A percentile compares a stretch with the other conserved stretches of the same genome.
These are phyloP conservation scores for Jamesozyma hellenica DNA, from an alignment of 805 yeast genomes.

Conservation along the genomic window DNA sequence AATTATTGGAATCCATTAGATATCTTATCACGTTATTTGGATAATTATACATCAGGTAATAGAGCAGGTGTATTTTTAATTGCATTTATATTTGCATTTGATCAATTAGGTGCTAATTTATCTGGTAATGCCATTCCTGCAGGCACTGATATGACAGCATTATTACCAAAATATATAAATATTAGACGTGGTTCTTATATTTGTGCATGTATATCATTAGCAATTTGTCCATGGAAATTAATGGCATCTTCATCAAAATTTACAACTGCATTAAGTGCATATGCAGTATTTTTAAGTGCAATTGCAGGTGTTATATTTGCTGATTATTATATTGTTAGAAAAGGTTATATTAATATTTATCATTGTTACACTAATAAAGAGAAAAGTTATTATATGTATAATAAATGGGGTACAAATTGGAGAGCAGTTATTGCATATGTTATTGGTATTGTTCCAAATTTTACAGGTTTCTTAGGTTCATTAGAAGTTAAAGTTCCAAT, in stretches of 20 bases:
- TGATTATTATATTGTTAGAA: conserved; percentile 63
- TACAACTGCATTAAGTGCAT: conserved; percentile 72
- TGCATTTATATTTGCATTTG: conserved; percentile 58
- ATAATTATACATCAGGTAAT: conserved; percentile 41
- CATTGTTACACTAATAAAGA: conserved; percentile 50
- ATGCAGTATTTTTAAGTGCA: conserved; percentile 71
- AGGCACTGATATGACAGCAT: conserved; percentile 62
- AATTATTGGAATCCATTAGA: conserved; percentile 81
- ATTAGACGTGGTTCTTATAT: conserved; percentile 75
- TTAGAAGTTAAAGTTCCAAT: conserved; percentile 67
- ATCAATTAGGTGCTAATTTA: conserved; percentile 71
- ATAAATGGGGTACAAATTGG: conserved; percentile 64
- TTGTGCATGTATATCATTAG: conserved; percentile 61
- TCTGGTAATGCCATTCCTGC: conserved; percentile 63
- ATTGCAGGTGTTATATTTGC: conserved; percentile 68
- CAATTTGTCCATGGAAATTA: conserved; percentile 78
- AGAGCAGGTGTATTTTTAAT: conserved; percentile 76
- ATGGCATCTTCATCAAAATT: conserved; percentile 59
- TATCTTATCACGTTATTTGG: conserved; percentile 55
- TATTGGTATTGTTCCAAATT: conserved; percentile 71
- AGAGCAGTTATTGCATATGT: conserved; percentile 74
- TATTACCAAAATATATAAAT: conserved; percentile 52
- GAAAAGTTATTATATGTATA: conserved; percentile 47
- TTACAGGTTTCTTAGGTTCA: conserved; percentile 82
- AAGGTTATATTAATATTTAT: conserved; percentile 54